Evolutionary conservation across 169 alveolate genomes (phyloP), one percentile per base, ranked within the genome.

Genomic region (Plasmodium gonderi): DNA sequence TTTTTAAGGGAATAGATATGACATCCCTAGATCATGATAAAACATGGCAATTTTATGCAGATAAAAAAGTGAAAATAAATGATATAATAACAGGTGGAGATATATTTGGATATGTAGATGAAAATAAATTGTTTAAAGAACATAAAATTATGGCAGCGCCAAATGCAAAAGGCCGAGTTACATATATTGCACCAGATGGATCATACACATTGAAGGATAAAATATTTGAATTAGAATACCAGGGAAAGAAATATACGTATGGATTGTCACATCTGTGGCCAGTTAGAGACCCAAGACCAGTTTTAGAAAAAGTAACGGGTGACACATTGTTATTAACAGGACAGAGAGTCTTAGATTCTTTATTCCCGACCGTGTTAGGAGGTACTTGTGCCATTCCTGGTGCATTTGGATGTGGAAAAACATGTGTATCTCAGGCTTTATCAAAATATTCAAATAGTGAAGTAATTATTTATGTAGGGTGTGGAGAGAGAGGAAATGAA

Each of bases 401-500:
- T 14, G 99, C 99, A 11, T 99, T 99, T 95, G 99, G 99, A 12
- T 98, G 99, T 90, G 99, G 99, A 64, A 99, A 99, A 95, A 99
- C 99, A 44, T 98, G 99, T 95, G 99, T 99, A 80, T 98, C 99
- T 36, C 95, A 97, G 97, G 99, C 99, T 11, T 96, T 99, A 68
- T 98, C 99, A 11, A 99, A 99, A 96, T 98, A 98, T 91, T 97
- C 99, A 74, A 98, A 99, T 96, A 97, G 99, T 77, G 99, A 98
- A 89, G 98, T 98, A 80, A 97, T 98, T 65, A 97, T 98, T 69
- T 98, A 99, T 96, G 99, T 99, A 82, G 99, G 99, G 4, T 99
- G 99, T 95, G 99, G 99, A 65, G 99, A 99, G 95, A 97, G 99
- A 94, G 99, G 99, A 44, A 99, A 99, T 95, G 99, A 99, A 91